Percentiles rank a stretch among this genome's conserved stretches.
phyloP scores from a whole-genome alignment of 2,329 filamentous ascomycete species.

The Penicillium brasilianum region DNA sequence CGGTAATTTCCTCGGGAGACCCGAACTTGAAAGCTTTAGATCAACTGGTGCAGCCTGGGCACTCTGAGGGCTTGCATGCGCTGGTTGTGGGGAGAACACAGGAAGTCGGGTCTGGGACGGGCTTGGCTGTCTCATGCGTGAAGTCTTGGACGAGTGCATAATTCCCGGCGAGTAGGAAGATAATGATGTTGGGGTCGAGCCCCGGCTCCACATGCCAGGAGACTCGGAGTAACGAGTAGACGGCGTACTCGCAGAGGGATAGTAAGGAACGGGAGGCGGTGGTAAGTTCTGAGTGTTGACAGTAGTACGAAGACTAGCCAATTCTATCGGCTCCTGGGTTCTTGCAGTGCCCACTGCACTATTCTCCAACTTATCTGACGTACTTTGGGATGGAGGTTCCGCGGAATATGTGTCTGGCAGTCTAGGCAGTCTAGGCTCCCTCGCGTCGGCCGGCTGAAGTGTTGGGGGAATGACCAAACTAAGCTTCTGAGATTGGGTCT shows the following conservation, averaged over 20 bases:
- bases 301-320: slow-evolving; percentile 45
- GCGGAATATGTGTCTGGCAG: slow-evolving; percentile 19
- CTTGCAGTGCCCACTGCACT: slow-evolving; percentile 23
- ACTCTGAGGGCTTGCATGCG: slow-evolving; percentile 29
- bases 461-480: slow-evolving; percentile 39
- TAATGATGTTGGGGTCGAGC: slow-evolving; percentile 55
- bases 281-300: slow-evolving; percentile 44
- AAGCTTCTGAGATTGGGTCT: slow-evolving; percentile 33
- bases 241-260: slow-evolving; percentile 49
- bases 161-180: slow-evolving; percentile 57
- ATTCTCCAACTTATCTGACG: slow-evolving; percentile 23
- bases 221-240: slow-evolving; percentile 54
- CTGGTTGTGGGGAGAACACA: slow-evolving; percentile 32
- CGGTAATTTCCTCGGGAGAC: slow-evolving; percentile 17
- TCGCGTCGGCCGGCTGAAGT: slow-evolving; percentile 25
- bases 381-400: slow-evolving; percentile 22
- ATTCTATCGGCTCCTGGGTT: slow-evolving; percentile 41
- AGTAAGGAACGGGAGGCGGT: slow-evolving; percentile 45
- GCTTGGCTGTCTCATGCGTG: slow-evolving; percentile 43
- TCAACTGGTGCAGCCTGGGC: slow-evolving; percentile 27
- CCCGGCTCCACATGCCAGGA: slow-evolving; percentile 53
- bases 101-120: slow-evolving; percentile 45
- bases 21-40: slow-evolving; percentile 19
- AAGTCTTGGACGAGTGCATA: slow-evolving; percentile 46
- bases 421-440: slow-evolving; percentile 16